Evolutionary conservation across 768 basidiomycete species (phyloP).

Genomic region (Botryobasidium botryosum): DNA sequence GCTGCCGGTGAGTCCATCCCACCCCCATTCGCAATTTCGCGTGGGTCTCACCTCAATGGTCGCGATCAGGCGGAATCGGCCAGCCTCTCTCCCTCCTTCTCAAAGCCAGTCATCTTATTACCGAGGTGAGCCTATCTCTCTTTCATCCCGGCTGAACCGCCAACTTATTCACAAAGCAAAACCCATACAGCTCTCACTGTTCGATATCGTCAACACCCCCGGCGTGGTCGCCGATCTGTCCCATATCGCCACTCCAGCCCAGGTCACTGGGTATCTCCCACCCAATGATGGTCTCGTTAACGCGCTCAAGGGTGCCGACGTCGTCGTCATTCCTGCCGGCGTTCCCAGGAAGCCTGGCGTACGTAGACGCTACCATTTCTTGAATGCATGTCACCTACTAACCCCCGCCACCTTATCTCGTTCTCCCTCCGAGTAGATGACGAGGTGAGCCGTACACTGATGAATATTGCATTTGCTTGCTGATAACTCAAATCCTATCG

Average conservation of each 20-base stretch:
- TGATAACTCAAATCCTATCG: constrained; percentile 10
- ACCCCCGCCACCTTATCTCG: background rate
- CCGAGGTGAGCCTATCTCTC: constrained; percentile 32
- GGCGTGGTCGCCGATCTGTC: constrained; percentile 92
- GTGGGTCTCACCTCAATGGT: background rate
- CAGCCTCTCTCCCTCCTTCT: constrained; percentile 88
- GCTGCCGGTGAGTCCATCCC: constrained; percentile 51
- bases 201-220: constrained; percentile 95
- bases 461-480: constrained; percentile 1
- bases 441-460: background rate
- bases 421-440: constrained; percentile 16
- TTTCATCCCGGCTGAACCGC: background rate
- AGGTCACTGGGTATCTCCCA: constrained; percentile 60
- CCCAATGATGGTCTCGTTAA: constrained; percentile 68
- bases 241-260: constrained; percentile 80
- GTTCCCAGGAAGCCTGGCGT: constrained; percentile 91
- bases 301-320: constrained; percentile 64
- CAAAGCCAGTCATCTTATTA: constrained; percentile 69
- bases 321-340: constrained; percentile 93
- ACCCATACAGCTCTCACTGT: constrained; percentile 52
- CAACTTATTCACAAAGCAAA: background rate
- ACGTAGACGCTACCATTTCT: constrained; percentile 9
- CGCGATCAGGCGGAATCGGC: constrained; percentile 69
- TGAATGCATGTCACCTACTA: background rate
- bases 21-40: background rate